These are phyloP conservation scores for Pisolithus sp. DNA, from an alignment of 768 basidiomycete genomes.

Conservation along the genomic window DNA sequence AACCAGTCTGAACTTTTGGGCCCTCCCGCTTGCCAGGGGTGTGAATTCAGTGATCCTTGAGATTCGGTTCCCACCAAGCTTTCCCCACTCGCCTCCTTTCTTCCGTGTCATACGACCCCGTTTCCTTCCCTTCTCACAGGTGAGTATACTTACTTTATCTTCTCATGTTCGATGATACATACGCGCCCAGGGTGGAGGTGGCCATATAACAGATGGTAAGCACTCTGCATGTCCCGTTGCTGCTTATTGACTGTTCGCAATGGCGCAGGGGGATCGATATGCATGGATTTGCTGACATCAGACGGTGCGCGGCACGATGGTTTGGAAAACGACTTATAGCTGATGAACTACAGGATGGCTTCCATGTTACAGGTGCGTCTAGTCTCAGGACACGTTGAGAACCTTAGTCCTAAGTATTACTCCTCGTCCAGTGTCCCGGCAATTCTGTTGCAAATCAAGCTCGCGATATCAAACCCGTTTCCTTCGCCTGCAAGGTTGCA, in stretches of 20 bases:
- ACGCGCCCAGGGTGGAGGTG: constrained; percentile 48
- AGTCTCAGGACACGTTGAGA: constrained; percentile 4
- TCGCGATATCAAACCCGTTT: constrained; percentile 63
- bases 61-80: constrained; percentile 60
- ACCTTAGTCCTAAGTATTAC: not conserved
- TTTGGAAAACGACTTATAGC: not conserved
- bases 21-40: constrained; percentile 27
- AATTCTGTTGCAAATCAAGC: constrained; percentile 56
- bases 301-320: constrained; percentile 37
- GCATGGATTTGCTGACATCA: constrained; percentile 65
- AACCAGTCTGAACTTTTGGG: not conserved
- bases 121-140: constrained; percentile 59
- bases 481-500: constrained; percentile 54
- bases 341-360: constrained; percentile 48
- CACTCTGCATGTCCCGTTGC: not conserved
- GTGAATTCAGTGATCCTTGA: constrained; percentile 68
- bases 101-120: constrained; percentile 71
- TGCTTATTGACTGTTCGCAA: not conserved
- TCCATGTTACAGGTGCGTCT: constrained; percentile 52
- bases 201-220: constrained; percentile 58
- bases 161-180: not conserved
- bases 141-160: constrained; percentile 3
- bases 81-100: constrained; percentile 67
- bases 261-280: constrained; percentile 56
- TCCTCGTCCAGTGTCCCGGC: constrained; percentile 30